Conservation (phyloP, 768 basidiomycete species). For the Suillus cothurnatus region DNA sequence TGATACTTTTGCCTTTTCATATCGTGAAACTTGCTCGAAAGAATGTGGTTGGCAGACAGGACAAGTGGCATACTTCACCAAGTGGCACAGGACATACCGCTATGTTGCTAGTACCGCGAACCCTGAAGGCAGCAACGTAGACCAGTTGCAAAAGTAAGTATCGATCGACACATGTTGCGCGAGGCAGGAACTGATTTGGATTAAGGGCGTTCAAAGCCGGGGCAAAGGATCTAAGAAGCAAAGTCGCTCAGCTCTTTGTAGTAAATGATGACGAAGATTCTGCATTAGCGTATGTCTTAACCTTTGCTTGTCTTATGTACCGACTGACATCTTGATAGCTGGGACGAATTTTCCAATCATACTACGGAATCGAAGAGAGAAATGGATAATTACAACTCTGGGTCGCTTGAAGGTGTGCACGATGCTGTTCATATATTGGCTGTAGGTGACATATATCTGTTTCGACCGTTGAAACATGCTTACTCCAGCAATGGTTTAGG, state of each 20-base stretch:
- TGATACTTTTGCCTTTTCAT: neutral
- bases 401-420: constrained; percentile 26
- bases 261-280: constrained; percentile 18
- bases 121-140: constrained; percentile 17
- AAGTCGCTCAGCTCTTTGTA: constrained; percentile 21
- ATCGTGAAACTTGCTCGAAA: neutral
- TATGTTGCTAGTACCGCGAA: constrained; percentile 15
- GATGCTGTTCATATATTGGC: constrained; percentile 19
- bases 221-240: constrained; percentile 16
- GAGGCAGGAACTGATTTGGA: neutral
- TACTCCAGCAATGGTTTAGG: constrained; percentile 12
- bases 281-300: constrained; percentile 14
- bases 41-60: constrained; percentile 9
- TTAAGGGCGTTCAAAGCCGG: constrained; percentile 20
- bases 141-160: constrained; percentile 19
- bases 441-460: constrained; percentile 15
- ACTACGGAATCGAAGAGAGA: constrained; percentile 19
- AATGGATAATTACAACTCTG: constrained; percentile 13
- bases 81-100: constrained; percentile 24
- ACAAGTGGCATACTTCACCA: constrained; percentile 18
- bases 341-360: constrained; percentile 32
- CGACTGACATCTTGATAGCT: constrained; percentile 18
- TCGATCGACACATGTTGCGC: neutral
- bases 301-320: neutral
- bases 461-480: neutral